These are phyloP conservation scores for Globisporangium nodosum DNA, from an alignment of 352 stramenopile genomes.

Conservation along the genomic window DNA sequence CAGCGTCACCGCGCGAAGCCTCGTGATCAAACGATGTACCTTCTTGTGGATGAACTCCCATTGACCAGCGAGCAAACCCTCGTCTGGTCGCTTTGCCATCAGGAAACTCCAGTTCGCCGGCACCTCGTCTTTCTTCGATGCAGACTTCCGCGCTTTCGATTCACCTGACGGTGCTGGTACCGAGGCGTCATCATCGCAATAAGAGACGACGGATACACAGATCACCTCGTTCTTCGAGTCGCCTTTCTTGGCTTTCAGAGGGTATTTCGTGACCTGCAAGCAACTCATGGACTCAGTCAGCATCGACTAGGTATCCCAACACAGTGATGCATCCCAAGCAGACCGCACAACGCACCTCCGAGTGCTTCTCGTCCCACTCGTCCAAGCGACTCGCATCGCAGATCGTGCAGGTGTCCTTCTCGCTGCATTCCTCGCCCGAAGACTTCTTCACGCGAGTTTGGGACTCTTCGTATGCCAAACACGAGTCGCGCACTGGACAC, in stretches of 20 bases:
- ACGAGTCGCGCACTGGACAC: constrained; percentile 62
- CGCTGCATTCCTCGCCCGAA: constrained; percentile 2
- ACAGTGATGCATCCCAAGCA: background rate
- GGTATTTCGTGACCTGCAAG: constrained; percentile 67
- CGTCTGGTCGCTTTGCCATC: constrained; percentile 68
- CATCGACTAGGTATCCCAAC: background rate
- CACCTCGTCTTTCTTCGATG: constrained; percentile 8
- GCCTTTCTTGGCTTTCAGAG: constrained; percentile 80
- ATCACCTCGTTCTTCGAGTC: constrained; percentile 72
- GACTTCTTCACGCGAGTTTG: constrained; percentile 6
- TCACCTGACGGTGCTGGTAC: background rate
- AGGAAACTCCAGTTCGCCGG: constrained; percentile 57
- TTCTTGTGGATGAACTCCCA: constrained; percentile 87
- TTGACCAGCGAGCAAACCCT: constrained; percentile 76
- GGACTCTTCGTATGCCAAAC: constrained; percentile 63
- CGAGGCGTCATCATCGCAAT: constrained; percentile 12
- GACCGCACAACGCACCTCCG: constrained; percentile 8
- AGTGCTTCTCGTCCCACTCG: constrained; percentile 42
- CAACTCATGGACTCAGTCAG: background rate
- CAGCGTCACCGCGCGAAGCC: too few relatives aligned
- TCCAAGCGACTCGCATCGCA: constrained; percentile 47
- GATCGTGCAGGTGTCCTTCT: constrained; percentile 34
- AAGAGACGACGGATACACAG: constrained; percentile 65
- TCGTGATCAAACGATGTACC: constrained; percentile 13
- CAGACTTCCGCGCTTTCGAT: constrained; percentile 1